Base-by-base conservation (phyloP, 345 rosid species). In the Rhizophora apiculata region DNA sequence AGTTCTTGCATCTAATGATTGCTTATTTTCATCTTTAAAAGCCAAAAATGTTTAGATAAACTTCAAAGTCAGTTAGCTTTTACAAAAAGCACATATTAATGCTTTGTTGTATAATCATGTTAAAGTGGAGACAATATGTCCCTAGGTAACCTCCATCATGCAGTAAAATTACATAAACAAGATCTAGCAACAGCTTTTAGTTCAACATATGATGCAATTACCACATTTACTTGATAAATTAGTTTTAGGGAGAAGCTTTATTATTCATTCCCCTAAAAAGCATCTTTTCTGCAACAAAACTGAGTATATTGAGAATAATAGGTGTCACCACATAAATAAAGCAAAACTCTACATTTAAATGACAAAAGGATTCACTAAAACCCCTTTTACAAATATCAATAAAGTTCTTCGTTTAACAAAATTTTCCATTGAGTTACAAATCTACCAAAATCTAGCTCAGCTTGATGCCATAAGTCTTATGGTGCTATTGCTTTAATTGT, bases 241-340 rank as follows among this genome's bases (percentile, higher is more conserved):
- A 80, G 89, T 85, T 80, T 96, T 98, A 65, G 94, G 92, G 60
- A 96, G 79, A 63, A 96, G 85, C 82, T 90, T 90, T 64, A 88
- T 85, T 86, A 96, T 84, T 98, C 99, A 96, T 73, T 96, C 97
- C 84, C 92, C 98, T 85, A 96, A 83, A 31, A 86, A 89, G 78
- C 88, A 81, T 80, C 96, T 87, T 86, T 98, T 86, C 97, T 96
- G 98, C 77, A 83, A 86, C 68, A 86, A 79, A 77, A 73, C 69
- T 31, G 68, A 76, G 73, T 74, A 84, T 79, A 79, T 79, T 85
- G 59, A 85, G 83, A 80, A 73, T 69, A 73, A 67, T 63, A 62
- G 78, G 43, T 70, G 63, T 34, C 67, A 62, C 57, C 22, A 54
- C 58, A 68, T 6, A 30, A 59, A 52, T 22, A 36, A 48, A 48